These are phyloP conservation scores for Ilex aquifolium DNA, from an alignment of 257 asterid genomes.

Conservation along the genomic window DNA sequence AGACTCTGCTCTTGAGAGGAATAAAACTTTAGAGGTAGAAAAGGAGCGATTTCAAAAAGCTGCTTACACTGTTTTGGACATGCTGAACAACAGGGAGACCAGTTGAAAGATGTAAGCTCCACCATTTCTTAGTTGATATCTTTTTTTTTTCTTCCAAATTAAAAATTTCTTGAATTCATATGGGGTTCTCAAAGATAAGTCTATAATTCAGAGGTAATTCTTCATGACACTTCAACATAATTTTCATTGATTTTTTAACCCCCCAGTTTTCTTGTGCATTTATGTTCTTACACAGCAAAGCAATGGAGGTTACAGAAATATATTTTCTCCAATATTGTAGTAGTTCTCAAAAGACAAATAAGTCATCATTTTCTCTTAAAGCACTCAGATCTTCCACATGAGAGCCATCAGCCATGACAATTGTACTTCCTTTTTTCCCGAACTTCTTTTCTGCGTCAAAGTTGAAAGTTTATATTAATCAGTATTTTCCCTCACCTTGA, in stretches of 20 bases:
- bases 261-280: not conserved
- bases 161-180: conserved; percentile 11
- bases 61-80: conserved; percentile 69
- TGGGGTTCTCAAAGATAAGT: conserved; percentile 6
- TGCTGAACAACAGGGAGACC: conserved; percentile 48
- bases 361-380: conserved; percentile 76
- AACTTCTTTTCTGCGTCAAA: conserved; percentile 56
- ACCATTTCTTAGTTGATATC: not conserved
- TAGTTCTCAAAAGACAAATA: conserved; percentile 48
- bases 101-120: conserved; percentile 34
- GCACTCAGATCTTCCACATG: conserved; percentile 60
- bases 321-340: not conserved
- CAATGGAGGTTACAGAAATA: not conserved
- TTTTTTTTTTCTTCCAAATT: conserved; percentile 8
- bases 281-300: not conserved
- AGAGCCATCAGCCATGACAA: conserved; percentile 70
- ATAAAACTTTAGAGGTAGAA: conserved; percentile 61
- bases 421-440: conserved; percentile 50
- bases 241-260: too few species aligned
- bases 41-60: conserved; percentile 71
- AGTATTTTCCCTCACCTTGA: too few species aligned
- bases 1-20: conserved; percentile 61
- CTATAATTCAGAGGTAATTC: conserved; percentile 6
- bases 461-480: too few species aligned
- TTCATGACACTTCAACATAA: not conserved